These are phyloP conservation scores for Chlorella sp. DNA, from an alignment of 139 green algal genomes.

Conservation along the genomic window DNA sequence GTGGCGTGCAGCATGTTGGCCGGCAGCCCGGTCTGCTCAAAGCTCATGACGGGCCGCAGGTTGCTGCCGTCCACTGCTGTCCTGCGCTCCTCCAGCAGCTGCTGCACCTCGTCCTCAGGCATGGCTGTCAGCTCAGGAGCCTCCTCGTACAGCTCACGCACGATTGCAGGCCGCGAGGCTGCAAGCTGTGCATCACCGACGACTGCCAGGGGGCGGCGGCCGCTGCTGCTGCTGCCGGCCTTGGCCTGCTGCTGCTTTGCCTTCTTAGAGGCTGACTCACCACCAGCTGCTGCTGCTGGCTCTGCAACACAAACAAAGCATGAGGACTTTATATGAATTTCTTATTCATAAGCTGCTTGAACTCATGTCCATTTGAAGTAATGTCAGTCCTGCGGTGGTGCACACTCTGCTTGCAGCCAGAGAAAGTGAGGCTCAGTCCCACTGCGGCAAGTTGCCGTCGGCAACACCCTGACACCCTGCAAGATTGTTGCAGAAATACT, in stretches of 20 bases:
- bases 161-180: slow-evolving; percentile 31
- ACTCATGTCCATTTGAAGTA: background rate
- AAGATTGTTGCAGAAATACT: background rate
- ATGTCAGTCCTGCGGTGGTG: background rate
- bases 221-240: no score
- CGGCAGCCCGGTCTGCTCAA: slow-evolving; percentile 58
- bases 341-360: no score
- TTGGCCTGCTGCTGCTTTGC: background rate
- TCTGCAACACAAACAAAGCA: no score
- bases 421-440: background rate
- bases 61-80: background rate
- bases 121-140: slow-evolving; percentile 40
- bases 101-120: slow-evolving; percentile 15
- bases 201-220: slow-evolving; percentile 22
- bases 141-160: slow-evolving; percentile 60
- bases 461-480: background rate
- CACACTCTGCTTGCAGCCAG: no score
- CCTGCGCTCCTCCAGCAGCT: background rate
- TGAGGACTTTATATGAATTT: no score
- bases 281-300: no score
- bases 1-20: slow-evolving; percentile 59
- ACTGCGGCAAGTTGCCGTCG: background rate
- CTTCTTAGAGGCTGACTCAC: no score
- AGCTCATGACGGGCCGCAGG: slow-evolving; percentile 46
- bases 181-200: slow-evolving; percentile 55